A percentile compares a stretch with the other conserved stretches of the same genome.
These are phyloP conservation scores for Mucor ambiguus DNA, from an alignment of 371 early-diverging fungal genomes.

Conservation along the genomic window DNA sequence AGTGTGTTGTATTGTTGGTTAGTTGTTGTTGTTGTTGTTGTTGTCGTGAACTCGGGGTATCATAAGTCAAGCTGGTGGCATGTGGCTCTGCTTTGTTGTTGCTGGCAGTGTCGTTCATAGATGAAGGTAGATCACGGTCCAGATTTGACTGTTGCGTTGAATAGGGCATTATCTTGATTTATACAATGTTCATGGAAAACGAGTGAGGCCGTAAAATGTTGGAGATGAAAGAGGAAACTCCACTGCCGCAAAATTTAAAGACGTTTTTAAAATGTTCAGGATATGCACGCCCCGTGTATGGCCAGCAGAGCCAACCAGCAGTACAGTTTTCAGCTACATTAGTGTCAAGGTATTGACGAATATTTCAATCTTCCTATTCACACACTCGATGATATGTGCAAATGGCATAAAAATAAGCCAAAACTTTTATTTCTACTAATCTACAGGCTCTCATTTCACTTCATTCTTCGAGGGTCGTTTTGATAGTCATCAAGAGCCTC, in stretches of 20 bases:
- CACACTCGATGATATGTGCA: neutral
- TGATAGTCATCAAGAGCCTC: slow-evolving; percentile 38
- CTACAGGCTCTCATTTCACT: neutral
- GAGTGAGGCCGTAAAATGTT: neutral
- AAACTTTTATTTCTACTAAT: neutral
- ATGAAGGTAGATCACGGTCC: neutral
- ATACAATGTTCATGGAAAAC: neutral
- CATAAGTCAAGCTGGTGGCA: neutral
- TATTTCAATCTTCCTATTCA: too few relatives aligned
- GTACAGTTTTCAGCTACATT: too few relatives aligned
- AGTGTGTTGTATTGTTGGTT: neutral
- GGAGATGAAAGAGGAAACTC: neutral
- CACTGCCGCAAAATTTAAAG: neutral
- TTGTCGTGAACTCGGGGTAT: neutral
- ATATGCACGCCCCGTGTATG: neutral
- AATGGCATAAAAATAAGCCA: neutral
- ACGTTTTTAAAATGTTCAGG: neutral
- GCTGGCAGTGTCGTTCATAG: neutral
- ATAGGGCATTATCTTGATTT: neutral
- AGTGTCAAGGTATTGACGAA: too few relatives aligned
- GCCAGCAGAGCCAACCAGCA: too few relatives aligned
- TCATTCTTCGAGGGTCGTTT: slow-evolving; percentile 23
- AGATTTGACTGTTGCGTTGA: neutral
- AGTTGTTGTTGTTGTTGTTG: neutral
- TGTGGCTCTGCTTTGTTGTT: neutral